phyloP scores from a whole-genome alignment of 2,329 filamentous ascomycete species.

The Dactylonectria estremocensis region DNA sequence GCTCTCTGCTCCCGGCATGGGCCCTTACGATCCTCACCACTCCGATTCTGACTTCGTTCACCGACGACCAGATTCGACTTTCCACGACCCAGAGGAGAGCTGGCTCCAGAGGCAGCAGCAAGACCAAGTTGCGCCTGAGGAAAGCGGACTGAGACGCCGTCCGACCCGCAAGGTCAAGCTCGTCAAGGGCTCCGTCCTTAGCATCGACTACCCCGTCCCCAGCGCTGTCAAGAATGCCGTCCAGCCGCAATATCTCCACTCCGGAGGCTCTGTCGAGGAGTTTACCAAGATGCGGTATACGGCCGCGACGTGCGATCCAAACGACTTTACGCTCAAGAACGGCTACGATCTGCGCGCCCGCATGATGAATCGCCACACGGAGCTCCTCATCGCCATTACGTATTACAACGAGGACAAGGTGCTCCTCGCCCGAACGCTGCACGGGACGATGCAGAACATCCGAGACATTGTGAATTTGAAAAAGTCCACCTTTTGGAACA shows the following conservation, averaged over 20 bases:
- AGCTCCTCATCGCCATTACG: slow-evolving; percentile 9
- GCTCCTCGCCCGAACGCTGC: slow-evolving; percentile 17
- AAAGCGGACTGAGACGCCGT: not conserved
- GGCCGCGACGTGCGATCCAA: slow-evolving; percentile 16
- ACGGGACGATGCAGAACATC: slow-evolving; percentile 17
- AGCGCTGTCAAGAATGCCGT: slow-evolving; percentile 18
- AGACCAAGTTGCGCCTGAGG: not conserved
- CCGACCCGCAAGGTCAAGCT: slow-evolving; percentile 11
- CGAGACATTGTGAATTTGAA: slow-evolving; percentile 13
- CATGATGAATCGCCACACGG: slow-evolving; percentile 16
- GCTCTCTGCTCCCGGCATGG: not conserved
- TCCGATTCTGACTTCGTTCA: not conserved
- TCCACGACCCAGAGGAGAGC: slow-evolving; percentile 2
- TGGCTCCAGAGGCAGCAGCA: slow-evolving; percentile 10
- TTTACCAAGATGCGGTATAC: slow-evolving; percentile 16
- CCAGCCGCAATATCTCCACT: not conserved
- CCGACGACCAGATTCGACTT: not conserved
- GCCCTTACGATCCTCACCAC: not conserved
- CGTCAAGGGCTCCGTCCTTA: slow-evolving; percentile 4
- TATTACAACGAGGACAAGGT: slow-evolving; percentile 25
- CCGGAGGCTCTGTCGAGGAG: slow-evolving; percentile 2
- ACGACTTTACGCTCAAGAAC: slow-evolving; percentile 17
- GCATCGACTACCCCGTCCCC: slow-evolving; percentile 14
- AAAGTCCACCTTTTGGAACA: slow-evolving; percentile 17
- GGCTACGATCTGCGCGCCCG: slow-evolving; percentile 16